Conservation (phyloP, 2,329 filamentous ascomycete genomes). For the Neocatenulostroma microsporum region DNA sequence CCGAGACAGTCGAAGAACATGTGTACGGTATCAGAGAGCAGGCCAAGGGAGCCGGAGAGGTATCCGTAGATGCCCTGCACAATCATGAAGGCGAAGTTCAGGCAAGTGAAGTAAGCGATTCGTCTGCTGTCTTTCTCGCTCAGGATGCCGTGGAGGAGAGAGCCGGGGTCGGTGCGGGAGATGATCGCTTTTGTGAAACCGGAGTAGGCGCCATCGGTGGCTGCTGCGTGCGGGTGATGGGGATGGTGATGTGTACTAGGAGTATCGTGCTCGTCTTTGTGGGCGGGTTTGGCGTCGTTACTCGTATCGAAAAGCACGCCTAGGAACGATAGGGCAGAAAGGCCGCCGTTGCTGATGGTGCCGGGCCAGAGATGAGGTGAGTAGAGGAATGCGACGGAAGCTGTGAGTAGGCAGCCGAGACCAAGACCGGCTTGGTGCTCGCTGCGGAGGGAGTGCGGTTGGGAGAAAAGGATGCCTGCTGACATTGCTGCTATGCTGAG, state of each 20-base stretch:
- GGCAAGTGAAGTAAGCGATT: conserved; percentile 95
- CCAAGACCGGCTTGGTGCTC: conserved; percentile 26
- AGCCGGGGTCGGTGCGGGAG: conserved; percentile 58
- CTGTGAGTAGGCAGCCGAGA: conserved; percentile 25
- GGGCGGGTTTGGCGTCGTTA: conserved; percentile 19
- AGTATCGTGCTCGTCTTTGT: conserved; percentile 24
- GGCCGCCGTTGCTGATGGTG: conserved; percentile 25
- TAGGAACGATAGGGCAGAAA: conserved; percentile 30
- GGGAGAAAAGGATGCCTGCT: conserved; percentile 35
- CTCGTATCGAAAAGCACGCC: conserved; percentile 35
- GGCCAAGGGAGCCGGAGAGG: conserved; percentile 80
- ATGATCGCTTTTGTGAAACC: conserved; percentile 65
- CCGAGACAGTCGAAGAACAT: conserved; percentile 99
- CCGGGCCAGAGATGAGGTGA: conserved; percentile 28
- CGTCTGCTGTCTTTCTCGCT: conserved; percentile 85
- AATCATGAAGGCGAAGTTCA: conserved; percentile 92
- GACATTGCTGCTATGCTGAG: conserved; percentile 36
- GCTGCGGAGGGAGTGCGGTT: conserved; percentile 35
- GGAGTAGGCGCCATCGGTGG: conserved; percentile 50
- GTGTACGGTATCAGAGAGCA: conserved; percentile 96
- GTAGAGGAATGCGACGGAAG: conserved; percentile 28
- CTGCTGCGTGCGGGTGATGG: conserved; percentile 18
- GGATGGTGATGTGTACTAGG: conserved; percentile 24
- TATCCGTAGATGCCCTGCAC: conserved; percentile 92
- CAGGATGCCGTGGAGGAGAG: conserved; percentile 76